Base-by-base conservation (phyloP, 1,139 yeast genomes). In the Torulaspora pretoriensis region DNA sequence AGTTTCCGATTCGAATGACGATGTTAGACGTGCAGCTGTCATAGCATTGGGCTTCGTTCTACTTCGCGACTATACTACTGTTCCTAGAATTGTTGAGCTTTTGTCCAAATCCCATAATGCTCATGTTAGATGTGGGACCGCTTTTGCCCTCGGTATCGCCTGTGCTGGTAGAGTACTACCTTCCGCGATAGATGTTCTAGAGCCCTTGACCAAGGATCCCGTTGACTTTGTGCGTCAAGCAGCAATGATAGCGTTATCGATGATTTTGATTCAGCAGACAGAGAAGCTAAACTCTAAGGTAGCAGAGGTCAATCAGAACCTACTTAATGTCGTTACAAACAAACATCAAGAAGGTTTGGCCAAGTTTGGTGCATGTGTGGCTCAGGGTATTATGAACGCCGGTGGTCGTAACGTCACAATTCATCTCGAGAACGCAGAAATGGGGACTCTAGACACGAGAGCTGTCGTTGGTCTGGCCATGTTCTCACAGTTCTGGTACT, bases 351-450 rank as follows among this genome's bases (percentile, higher is more conserved):
- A 92, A 68, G 96, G 96, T 5, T 77, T 94, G 68, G 96, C 97
- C 35, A 90, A 89, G 69, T 92, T 90, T 68, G 99, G 99, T 63
- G 97, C 98, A 31, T 88, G 97, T 14, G 72, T 94, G 44, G 92
- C 97, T 9, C 97, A 90, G 70, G 98, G 99, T 67, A 92, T 92
- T 55, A 83, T 94, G 65, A 97, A 92, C 69, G 98, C 98, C 10
- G 97, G 98, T 69, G 99, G 99, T 16, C 81, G 98, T 65, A 92
- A 94, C 60, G 95, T 87, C n/a, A 90, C 97, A 0, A 89, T 92
- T 53, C 85, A 85, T 56, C 73, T 92, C 46, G 97, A 92, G 67
- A 87, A 92, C 64, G 62, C 81, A n/a, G 92, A 88, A 55, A 88
- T 96, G 29, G 95, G 89, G 50, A 89, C 96, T 12, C 76, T 92